These are phyloP conservation scores for Leccinum pallidistipes DNA, from an alignment of 1,284 basidiomycete genomes.

Conservation along the genomic window DNA sequence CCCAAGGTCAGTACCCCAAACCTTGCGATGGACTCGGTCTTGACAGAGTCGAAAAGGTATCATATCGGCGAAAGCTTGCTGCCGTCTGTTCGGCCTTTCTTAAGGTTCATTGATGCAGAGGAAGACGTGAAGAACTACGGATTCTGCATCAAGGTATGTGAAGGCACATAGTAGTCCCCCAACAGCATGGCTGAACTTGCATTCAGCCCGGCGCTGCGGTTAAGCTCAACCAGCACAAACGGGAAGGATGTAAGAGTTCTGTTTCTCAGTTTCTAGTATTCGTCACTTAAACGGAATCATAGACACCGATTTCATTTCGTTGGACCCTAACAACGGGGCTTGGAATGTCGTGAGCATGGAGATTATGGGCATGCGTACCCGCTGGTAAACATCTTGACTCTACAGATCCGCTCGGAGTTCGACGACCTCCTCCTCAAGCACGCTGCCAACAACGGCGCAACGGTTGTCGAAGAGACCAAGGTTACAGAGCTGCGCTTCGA, in stretches of 20 bases:
- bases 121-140: neutral
- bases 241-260: slow-evolving; percentile 38
- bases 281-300: neutral
- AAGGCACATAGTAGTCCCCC: neutral
- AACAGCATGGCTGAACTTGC: neutral
- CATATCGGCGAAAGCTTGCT: neutral
- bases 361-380: neutral
- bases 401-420: slow-evolving; percentile 7
- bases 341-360: neutral
- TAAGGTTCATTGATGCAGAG: neutral
- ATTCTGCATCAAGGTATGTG: neutral
- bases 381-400: neutral
- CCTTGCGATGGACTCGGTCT: neutral
- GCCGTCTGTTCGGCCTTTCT: neutral
- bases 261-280: neutral
- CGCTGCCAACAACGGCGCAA: slow-evolving; percentile 36
- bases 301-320: neutral
- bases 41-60: neutral
- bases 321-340: neutral
- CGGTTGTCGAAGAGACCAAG: slow-evolving; percentile 40
- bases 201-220: slow-evolving; percentile 17
- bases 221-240: slow-evolving; percentile 38
- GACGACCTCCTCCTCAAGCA: slow-evolving; percentile 10
- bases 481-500: slow-evolving; percentile 41
- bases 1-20: neutral